Evolutionary conservation across 2,329 filamentous ascomycete species (phyloP).

Genomic region (Eurotiales sp.): DNA sequence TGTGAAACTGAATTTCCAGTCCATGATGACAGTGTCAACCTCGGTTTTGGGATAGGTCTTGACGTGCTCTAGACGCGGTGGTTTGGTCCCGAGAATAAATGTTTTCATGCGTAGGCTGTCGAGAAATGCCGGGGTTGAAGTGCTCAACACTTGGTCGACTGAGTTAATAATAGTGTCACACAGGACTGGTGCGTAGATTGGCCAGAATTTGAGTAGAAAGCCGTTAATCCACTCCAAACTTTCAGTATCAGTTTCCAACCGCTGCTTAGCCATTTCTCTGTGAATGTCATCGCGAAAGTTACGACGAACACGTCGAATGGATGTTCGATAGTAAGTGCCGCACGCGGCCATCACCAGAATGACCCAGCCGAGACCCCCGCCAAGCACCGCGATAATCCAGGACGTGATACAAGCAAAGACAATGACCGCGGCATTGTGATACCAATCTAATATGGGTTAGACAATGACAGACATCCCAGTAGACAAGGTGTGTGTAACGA

Average conservation of each 20-base stretch:
- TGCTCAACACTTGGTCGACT: slow-evolving; percentile 93
- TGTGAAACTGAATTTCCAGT: slow-evolving; percentile 99
- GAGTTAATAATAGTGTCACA: slow-evolving; percentile 88
- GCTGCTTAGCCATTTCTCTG: slow-evolving; percentile 81
- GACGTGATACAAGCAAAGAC: slow-evolving; percentile 86
- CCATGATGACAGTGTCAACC: slow-evolving; percentile 95
- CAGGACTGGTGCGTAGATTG: slow-evolving; percentile 92
- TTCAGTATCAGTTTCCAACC: slow-evolving; percentile 84
- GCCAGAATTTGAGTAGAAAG: slow-evolving; percentile 98
- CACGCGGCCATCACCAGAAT: slow-evolving; percentile 89
- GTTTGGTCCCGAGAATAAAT: slow-evolving; percentile 91
- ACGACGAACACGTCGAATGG: slow-evolving; percentile 83
- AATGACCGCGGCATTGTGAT: slow-evolving; percentile 93
- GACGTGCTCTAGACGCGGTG: slow-evolving; percentile 92
- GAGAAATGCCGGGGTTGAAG: slow-evolving; percentile 83
- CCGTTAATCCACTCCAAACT: slow-evolving; percentile 99
- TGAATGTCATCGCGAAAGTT: slow-evolving; percentile 95
- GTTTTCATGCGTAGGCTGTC: slow-evolving; percentile 92
- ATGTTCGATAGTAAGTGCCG: slow-evolving; percentile 94
- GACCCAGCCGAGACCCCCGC: slow-evolving; percentile 89
- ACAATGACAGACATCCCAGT: background rate
- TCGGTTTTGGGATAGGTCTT: slow-evolving; percentile 96
- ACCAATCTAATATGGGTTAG: slow-evolving; percentile 70
- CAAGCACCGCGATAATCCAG: slow-evolving; percentile 84
- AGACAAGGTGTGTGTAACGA: slow-evolving; percentile 24